Evolutionary conservation across 208 protist genomes (phyloP), one percentile per base, ranked within the genome.

Genomic region (Acanthamoeba divionensis): DNA sequence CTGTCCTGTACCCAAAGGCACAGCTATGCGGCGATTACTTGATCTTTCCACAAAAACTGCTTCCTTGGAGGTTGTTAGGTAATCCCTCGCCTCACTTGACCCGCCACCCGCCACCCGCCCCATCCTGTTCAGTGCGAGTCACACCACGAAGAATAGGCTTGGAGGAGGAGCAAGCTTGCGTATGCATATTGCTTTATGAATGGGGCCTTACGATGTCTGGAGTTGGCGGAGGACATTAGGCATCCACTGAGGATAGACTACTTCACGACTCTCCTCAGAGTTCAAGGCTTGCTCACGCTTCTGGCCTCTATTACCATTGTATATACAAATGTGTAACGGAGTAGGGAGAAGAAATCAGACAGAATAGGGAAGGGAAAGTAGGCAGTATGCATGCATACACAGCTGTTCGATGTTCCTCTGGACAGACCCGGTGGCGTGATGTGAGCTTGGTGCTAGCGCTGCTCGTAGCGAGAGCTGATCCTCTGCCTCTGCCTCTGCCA

Each of bases 231-330:
- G n/a, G n/a, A n/a, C n/a, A n/a, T n/a, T n/a, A 0, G 66, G 66
- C 66, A 77, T 41, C 66, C 66, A 77, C 18, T 77, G 66, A 15
- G 66, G 66, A 10, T 77, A 77, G n/a, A 77, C 21, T n/a, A 77
- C 36, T 26, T 77, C 66, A 6, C 44, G 47, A 31, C 33, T 48
- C 18, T 33, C 18, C 31, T 38, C 44, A 38, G 7, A 29, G 18
- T 48, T 15, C 66, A 77, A 26, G 7, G 66, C 66, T 24, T 77
- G 44, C 36, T 54, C 26, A 1, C 66, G 13, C 66, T 77, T 77
- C 38, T 18, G n/a, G 44, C 47, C 52, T 45, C 66, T 77, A 6
- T 2, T 15, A 57, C 15, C 21, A 21, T 21, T 21, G 66, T 45
- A 31, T 0, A 7, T 26, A 1, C 0, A 18, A 5, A 9, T 10